These are phyloP conservation scores for Zizania palustris DNA, from an alignment of 202 grass and related monocot species.

Conservation along the genomic window DNA sequence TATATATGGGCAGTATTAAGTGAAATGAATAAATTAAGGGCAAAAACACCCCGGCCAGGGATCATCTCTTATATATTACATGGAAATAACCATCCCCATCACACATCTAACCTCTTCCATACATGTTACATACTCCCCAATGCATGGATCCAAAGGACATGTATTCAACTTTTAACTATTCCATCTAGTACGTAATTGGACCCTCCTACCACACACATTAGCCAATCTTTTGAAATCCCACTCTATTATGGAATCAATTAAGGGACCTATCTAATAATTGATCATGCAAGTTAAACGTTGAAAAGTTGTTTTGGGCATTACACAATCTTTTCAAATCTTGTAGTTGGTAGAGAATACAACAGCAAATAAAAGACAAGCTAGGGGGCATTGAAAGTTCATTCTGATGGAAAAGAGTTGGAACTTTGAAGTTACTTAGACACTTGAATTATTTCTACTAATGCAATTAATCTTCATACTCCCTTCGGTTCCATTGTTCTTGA, in stretches of 20 bases:
- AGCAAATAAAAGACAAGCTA: conserved; percentile 26
- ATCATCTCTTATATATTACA: conserved; percentile 29
- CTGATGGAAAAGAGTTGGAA: conserved; percentile 15
- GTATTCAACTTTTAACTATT: conserved; percentile 40
- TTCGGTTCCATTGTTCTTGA: no score
- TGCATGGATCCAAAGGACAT: conserved; percentile 29
- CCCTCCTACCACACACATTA: conserved; percentile 39
- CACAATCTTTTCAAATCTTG: conserved; percentile 32
- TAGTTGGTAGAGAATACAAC: conserved; percentile 25
- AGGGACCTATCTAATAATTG: neutral
- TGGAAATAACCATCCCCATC: conserved; percentile 56
- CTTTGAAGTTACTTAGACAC: neutral
- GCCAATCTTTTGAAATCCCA: conserved; percentile 5
- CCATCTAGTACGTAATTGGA: conserved; percentile 2
- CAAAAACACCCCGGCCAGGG: neutral
- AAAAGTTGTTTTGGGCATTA: neutral
- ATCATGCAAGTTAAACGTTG: neutral
- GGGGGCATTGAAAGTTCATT: neutral
- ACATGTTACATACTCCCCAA: conserved; percentile 56
- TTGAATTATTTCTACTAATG: conserved; percentile 1
- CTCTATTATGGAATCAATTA: conserved; percentile 22
- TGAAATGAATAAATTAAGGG: neutral
- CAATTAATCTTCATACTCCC: neutral
- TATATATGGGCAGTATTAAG: neutral
- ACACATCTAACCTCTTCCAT: conserved; percentile 51